Percentiles rank a stretch among this genome's conserved stretches.
Evolutionary conservation across 148 eudicot species (phyloP).

Genomic region (Fagopyrum esculentum): DNA sequence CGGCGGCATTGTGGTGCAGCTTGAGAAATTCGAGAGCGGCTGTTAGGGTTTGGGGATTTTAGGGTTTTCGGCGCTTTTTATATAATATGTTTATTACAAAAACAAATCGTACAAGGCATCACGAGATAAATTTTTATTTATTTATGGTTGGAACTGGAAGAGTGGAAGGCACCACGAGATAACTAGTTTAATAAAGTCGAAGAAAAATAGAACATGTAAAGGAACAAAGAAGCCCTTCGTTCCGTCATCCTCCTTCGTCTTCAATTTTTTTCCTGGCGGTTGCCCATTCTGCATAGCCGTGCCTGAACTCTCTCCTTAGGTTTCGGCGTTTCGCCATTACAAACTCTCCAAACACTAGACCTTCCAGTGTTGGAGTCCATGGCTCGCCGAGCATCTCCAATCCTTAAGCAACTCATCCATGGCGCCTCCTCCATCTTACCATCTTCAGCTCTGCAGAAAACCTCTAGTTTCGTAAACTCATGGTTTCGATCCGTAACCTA

Average conservation of each 20-base stretch:
- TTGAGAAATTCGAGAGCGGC: too few species aligned
- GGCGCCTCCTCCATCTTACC: not conserved
- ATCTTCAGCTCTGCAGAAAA: conserved; percentile 3
- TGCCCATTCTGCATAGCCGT: not conserved
- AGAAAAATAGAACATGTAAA: not conserved
- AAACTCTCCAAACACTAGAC: not conserved
- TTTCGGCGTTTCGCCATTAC: not conserved
- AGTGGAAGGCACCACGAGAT: too few species aligned
- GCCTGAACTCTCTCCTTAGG: not conserved
- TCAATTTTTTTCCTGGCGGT: not conserved
- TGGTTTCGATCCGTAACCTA: conserved; percentile 23
- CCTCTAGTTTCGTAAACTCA: conserved; percentile 6
- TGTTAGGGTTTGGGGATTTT: too few species aligned
- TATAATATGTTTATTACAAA: too few species aligned
- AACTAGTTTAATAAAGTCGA: not conserved
- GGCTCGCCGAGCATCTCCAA: conserved; percentile 22
- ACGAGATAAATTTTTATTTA: too few species aligned
- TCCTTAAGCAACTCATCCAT: conserved; percentile 19
- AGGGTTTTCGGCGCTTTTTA: too few species aligned
- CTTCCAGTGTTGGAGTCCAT: conserved; percentile 11
- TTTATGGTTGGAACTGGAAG: too few species aligned
- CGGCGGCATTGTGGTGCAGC: too few species aligned
- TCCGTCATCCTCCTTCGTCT: not conserved
- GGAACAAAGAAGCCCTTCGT: not conserved
- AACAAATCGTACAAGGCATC: too few species aligned